A percentile compares a stretch with the other conserved stretches of the same genome.
Conservation (phyloP, 2,329 filamentous ascomycete genomes). For the Fusarium brachygibbosum region DNA sequence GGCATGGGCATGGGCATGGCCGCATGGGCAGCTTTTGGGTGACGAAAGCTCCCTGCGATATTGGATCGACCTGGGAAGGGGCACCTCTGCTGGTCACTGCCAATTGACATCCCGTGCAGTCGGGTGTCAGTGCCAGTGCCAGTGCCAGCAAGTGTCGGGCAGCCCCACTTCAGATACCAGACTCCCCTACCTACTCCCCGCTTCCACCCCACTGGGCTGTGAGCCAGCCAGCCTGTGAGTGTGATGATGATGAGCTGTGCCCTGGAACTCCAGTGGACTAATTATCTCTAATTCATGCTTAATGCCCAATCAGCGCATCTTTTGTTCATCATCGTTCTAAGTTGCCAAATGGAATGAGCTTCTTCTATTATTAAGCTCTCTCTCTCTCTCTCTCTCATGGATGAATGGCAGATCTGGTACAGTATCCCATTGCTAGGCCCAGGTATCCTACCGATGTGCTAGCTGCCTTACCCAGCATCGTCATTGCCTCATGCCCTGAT, state of each 20-base stretch:
- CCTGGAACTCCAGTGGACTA: constrained; percentile 32
- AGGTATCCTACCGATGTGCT: not conserved
- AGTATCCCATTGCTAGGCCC: not conserved
- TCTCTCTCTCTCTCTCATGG: constrained; percentile 1
- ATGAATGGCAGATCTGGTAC: not conserved
- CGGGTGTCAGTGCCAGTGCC: constrained; percentile 6
- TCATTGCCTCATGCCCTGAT: constrained; percentile 2
- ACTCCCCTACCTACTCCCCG: constrained; percentile 7
- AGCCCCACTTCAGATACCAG: constrained; percentile 1
- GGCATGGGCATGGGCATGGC: not conserved
- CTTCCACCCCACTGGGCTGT: constrained; percentile 4
- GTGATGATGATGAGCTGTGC: constrained; percentile 15
- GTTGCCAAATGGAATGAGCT: constrained; percentile 10
- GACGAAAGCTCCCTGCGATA: constrained; percentile 54
- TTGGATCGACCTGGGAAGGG: constrained; percentile 20
- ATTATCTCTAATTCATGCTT: constrained; percentile 25
- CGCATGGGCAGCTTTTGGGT: constrained; percentile 46
- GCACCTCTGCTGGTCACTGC: constrained; percentile 22
- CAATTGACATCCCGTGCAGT: constrained; percentile 1
- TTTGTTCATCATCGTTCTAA: not conserved
- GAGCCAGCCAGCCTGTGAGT: not conserved
- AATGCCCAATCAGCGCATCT: constrained; percentile 8
- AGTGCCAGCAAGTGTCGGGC: constrained; percentile 12
- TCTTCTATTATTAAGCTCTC: constrained; percentile 11
- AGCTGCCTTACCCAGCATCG: not conserved